Evolutionary conservation across 108 stramenopile genomes (phyloP), one percentile per base, ranked within the genome.

Genomic region (Nannochloropsis granulata): DNA sequence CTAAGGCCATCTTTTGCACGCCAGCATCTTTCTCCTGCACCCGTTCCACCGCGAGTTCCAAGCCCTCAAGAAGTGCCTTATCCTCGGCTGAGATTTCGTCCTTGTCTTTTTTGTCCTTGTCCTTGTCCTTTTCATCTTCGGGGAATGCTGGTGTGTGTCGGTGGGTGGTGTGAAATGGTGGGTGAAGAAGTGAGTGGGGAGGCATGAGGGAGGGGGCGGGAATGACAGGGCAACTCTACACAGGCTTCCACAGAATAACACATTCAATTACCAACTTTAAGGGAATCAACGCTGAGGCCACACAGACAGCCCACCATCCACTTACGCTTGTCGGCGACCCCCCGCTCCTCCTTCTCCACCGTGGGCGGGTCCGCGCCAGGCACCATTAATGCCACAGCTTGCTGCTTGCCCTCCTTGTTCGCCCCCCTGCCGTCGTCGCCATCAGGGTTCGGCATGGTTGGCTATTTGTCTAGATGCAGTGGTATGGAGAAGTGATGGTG

Each of bases 1-100:
- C 94, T 81, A 98, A 82, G 8, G 96, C 96, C 85, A 9, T 43
- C 82, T 43, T 45, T 44, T 87, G 88, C 12, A 90, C 45, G 13
- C 84, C 82, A 14, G 82, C 85, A 45, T 90, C 90, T 16, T 24
- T 44, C 14, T 90, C 90, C 80, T 82, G 44, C 43, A 87, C 34
- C 44, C 91, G 85, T 24, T 83, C 82, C 12, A 91, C 91, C 45
- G 91, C 91, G 9, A 90, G 86, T 42, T 90, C 90, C 24, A 91
- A 88, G n/a, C 91, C 91, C 24, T 91, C 91, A 83, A 87, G 87
- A 24, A 91, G 89, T 1, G 88, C 88, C 56, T 86, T 82, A 78
- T 91, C 91, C 34, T 91, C 91, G 42, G 88, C 90, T 44, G 89
- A 90, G 12, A 91, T 83, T 79, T 90, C 90, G 56, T 90, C 88